Evolutionary conservation across 352 stramenopile genomes (phyloP).

Genomic region (Plasmopara halstedii): DNA sequence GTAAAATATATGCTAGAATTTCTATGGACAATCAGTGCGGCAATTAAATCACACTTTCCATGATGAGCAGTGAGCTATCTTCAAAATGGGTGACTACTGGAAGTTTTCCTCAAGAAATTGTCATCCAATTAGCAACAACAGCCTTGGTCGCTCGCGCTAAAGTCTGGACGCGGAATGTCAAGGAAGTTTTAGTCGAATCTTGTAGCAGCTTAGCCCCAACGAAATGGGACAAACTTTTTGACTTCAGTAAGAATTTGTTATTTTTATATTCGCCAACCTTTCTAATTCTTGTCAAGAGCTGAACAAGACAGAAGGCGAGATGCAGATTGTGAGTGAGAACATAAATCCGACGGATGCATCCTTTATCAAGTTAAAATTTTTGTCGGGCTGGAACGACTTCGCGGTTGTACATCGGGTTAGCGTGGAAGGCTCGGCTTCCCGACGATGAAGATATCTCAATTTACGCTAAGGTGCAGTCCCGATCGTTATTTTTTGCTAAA

Average conservation of each 20-base stretch:
- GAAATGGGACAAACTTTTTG: conserved; percentile 78
- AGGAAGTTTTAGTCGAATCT: conserved; percentile 61
- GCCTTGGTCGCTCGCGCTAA: conserved; percentile 72
- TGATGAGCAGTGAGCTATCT: conserved; percentile 40
- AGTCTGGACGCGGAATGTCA: conserved; percentile 71
- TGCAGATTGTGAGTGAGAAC: conserved; percentile 72
- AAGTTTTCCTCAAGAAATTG: conserved; percentile 73
- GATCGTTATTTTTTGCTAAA: conserved; percentile 62
- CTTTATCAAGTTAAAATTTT: conserved; percentile 80
- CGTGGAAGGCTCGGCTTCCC: conserved; percentile 62
- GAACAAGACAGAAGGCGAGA: conserved; percentile 69
- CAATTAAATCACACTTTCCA: background rate
- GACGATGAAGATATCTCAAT: conserved; percentile 23
- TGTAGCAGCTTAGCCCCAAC: conserved; percentile 58
- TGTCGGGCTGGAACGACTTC: conserved; percentile 80
- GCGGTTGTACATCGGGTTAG: conserved; percentile 66
- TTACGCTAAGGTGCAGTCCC: conserved; percentile 10
- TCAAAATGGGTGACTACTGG: conserved; percentile 82
- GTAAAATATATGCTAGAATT: conserved; percentile 17
- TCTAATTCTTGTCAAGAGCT: conserved; percentile 37
- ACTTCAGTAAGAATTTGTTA: conserved; percentile 39
- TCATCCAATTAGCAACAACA: conserved; percentile 71
- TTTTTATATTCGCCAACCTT: background rate
- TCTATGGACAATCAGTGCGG: background rate
- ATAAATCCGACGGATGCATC: conserved; percentile 65